Conservation (phyloP, 2,329 filamentous ascomycete species). For the Reticulascus tulasneorum region DNA sequence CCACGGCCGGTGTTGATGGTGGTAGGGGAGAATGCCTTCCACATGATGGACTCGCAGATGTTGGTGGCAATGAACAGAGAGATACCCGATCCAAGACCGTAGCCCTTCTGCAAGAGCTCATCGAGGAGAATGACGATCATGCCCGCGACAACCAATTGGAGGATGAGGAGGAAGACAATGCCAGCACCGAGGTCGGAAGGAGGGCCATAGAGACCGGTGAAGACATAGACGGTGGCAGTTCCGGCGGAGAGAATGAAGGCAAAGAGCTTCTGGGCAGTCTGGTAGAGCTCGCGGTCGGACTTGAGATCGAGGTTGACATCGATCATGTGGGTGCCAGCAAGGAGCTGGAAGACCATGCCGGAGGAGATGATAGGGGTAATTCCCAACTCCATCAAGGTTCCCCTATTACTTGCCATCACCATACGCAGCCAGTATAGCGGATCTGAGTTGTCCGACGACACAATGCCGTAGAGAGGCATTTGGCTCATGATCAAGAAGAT, state of each 20-base stretch:
- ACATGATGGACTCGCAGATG: slow-evolving; percentile 99
- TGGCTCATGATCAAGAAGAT: slow-evolving; percentile 99
- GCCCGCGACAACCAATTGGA: slow-evolving; percentile 95
- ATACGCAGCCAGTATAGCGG: slow-evolving; percentile 99
- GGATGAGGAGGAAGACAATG: slow-evolving; percentile 96
- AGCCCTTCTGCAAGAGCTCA: slow-evolving; percentile 98
- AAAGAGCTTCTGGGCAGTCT: slow-evolving; percentile 98
- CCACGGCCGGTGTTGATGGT: slow-evolving; percentile 99
- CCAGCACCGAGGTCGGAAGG: slow-evolving; percentile 95
- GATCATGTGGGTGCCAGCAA: slow-evolving; percentile 98
- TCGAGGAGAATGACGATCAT: slow-evolving; percentile 99
- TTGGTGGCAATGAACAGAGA: slow-evolving; percentile 99
- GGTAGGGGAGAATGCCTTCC: slow-evolving; percentile 99
- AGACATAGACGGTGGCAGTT: slow-evolving; percentile 95
- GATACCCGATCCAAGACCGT: slow-evolving; percentile 96
- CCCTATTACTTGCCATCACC: slow-evolving; percentile 99
- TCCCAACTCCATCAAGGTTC: slow-evolving; percentile 93
- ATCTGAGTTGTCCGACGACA: slow-evolving; percentile 97
- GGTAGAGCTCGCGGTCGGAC: slow-evolving; percentile 98
- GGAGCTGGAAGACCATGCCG: slow-evolving; percentile 99
- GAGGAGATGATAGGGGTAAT: slow-evolving; percentile 99
- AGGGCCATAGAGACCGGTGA: slow-evolving; percentile 95
- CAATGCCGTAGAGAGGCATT: slow-evolving; percentile 98
- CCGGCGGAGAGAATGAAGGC: slow-evolving; percentile 97
- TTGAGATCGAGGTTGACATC: slow-evolving; percentile 99